A percentile compares a stretch with the other conserved stretches of the same genome.
These are phyloP conservation scores for Lactarius evosmus DNA, from an alignment of 768 basidiomycete genomes.

Conservation along the genomic window DNA sequence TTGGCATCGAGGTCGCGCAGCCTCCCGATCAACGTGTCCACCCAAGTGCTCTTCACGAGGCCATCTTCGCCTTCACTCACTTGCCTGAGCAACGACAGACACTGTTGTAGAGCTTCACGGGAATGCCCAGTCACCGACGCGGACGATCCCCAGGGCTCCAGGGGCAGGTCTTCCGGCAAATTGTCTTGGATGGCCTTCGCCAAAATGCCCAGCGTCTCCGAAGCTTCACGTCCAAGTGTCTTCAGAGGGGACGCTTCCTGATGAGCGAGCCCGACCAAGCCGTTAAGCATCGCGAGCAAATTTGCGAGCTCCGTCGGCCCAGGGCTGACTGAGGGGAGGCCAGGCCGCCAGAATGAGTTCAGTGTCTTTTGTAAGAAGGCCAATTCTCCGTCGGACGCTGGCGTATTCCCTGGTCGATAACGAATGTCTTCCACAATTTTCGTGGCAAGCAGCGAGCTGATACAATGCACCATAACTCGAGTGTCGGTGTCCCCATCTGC, in stretches of 20 bases:
- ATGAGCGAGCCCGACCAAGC: background rate
- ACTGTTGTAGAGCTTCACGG: background rate
- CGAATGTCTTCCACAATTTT: conserved; percentile 1
- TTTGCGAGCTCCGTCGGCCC: background rate
- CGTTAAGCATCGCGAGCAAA: conserved; percentile 1
- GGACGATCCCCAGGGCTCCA: background rate
- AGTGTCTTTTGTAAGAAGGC: background rate
- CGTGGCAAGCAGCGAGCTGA: background rate
- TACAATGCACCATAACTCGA: background rate
- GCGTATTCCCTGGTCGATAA: background rate
- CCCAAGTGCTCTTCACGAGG: background rate
- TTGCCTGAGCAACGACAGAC: background rate
- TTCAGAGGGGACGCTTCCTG: background rate
- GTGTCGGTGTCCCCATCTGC: background rate
- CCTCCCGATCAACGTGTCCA: background rate
- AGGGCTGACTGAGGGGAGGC: background rate
- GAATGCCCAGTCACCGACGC: background rate
- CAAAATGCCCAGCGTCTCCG: conserved; percentile 4
- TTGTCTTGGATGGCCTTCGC: background rate
- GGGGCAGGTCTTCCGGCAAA: background rate
- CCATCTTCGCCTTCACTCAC: background rate
- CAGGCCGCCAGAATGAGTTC: background rate
- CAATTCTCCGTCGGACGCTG: background rate
- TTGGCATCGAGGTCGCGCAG: conserved; percentile 7
- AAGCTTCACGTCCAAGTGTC: background rate